A percentile compares a stretch with the other conserved stretches of the same genome.
These are phyloP conservation scores for Saccharomycopsis oosterbeekiorum DNA, from an alignment of 805 yeast genomes.

Conservation along the genomic window DNA sequence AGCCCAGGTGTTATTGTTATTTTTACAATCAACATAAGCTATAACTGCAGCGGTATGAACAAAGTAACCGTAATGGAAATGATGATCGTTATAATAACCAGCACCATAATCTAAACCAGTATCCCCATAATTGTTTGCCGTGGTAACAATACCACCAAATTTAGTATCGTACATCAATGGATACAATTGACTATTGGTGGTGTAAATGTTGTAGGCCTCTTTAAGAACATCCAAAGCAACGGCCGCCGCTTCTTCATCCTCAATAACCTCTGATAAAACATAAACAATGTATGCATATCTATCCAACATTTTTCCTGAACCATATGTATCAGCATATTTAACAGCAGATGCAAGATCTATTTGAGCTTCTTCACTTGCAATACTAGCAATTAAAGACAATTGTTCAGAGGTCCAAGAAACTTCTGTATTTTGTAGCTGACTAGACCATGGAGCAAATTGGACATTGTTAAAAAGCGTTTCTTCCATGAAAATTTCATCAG, in stretches of 20 bases:
- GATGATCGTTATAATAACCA: conserved; percentile 46
- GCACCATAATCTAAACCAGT: conserved; percentile 40
- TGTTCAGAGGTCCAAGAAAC: conserved; percentile 25
- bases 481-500: conserved; percentile 31
- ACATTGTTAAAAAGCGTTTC: conserved; percentile 36
- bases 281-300: conserved; percentile 43
- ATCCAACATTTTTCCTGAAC: conserved; percentile 39
- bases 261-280: conserved; percentile 35
- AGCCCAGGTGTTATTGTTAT: conserved; percentile 35
- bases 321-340: conserved; percentile 39
- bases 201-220: conserved; percentile 31
- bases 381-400: conserved; percentile 25
- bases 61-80: conserved; percentile 47
- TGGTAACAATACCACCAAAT: conserved; percentile 40
- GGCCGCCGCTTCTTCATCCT: conserved; percentile 29
- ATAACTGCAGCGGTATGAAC: conserved; percentile 56
- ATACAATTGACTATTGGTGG: conserved; percentile 29
- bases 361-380: conserved; percentile 28
- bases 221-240: conserved; percentile 28
- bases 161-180: conserved; percentile 43
- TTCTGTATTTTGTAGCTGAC: conserved; percentile 22
- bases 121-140: conserved; percentile 37
- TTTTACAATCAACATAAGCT: conserved; percentile 47
- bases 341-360: conserved; percentile 38
- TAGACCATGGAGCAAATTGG: conserved; percentile 36